Conservation (phyloP, 2,329 filamentous ascomycete genomes). For the Aspergillus oerlinghausenensis region DNA sequence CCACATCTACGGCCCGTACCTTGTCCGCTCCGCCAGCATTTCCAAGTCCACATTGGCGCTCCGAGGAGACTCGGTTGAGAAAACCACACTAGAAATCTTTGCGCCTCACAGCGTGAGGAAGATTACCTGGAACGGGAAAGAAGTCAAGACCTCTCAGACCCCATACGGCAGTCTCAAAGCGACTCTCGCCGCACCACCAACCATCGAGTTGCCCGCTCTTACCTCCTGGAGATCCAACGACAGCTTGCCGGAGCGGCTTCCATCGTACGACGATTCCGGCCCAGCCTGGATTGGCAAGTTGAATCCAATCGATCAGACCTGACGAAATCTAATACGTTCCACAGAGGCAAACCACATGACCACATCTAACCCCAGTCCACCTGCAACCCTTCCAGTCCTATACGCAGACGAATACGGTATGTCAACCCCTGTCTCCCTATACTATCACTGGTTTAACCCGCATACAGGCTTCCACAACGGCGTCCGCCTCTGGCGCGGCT, state of each 20-base stretch:
- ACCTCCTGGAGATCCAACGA: conserved; percentile 39
- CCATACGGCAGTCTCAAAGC: conserved; percentile 39
- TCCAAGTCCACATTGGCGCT: conserved; percentile 38
- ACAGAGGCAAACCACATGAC: conserved; percentile 38
- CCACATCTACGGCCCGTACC: conserved; percentile 50
- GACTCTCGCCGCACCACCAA: conserved; percentile 23
- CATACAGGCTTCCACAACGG: conserved; percentile 39
- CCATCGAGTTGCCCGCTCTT: conserved; percentile 31
- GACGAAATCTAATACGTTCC: conserved; percentile 4
- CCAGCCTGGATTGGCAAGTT: conserved; percentile 31
- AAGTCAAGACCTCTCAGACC: conserved; percentile 27
- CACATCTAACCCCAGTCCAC: conserved; percentile 38
- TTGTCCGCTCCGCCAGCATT: conserved; percentile 45
- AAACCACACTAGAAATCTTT: conserved; percentile 45
- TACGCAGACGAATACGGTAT: conserved; percentile 44
- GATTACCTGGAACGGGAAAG: conserved; percentile 51
- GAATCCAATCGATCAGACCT: neutral
- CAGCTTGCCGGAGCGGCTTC: conserved; percentile 40
- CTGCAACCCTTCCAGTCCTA: conserved; percentile 43
- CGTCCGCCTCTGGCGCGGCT: conserved; percentile 43
- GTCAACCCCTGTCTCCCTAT: neutral
- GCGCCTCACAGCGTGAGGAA: conserved; percentile 43
- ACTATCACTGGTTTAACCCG: neutral
- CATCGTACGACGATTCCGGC: conserved; percentile 41
- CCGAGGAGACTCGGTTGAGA: conserved; percentile 43